Conservation (phyloP, 208 protist species). For the Leishmania tropica region DNA sequence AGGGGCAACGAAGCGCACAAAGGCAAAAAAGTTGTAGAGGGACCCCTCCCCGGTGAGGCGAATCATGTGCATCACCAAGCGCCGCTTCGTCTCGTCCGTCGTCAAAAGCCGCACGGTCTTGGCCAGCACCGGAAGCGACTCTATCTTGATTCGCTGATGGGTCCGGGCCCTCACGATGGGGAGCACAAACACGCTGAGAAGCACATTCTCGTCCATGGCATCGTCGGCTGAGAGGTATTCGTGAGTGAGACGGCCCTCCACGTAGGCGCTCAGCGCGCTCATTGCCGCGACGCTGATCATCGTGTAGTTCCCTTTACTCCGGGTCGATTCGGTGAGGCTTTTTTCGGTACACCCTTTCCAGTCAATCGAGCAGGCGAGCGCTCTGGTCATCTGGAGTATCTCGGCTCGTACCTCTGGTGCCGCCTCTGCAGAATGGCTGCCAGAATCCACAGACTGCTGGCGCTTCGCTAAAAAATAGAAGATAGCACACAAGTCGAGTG, state of each 20-base stretch:
- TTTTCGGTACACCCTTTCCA: conserved; percentile 9
- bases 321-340: background rate
- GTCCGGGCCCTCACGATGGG: background rate
- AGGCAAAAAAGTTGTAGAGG: conserved; percentile 27
- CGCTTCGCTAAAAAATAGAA: conserved; percentile 9
- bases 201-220: conserved; percentile 12
- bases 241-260: conserved; percentile 2
- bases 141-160: background rate
- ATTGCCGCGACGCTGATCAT: background rate
- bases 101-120: background rate
- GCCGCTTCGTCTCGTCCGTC: background rate
- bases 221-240: background rate
- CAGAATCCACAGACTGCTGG: background rate
- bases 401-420: background rate
- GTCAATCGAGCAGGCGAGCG: conserved; percentile 18
- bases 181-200: conserved; percentile 24
- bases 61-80: conserved; percentile 1
- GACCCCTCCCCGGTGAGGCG: background rate
- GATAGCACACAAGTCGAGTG: conserved; percentile 8
- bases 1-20: conserved; percentile 42
- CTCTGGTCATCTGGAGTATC: background rate
- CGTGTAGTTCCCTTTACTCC: conserved; percentile 2
- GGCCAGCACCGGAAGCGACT: background rate
- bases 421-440: background rate
- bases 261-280: background rate